phyloP scores from a whole-genome alignment of 192 early-diverging fungal genomes.

The Coemansia sp. region DNA sequence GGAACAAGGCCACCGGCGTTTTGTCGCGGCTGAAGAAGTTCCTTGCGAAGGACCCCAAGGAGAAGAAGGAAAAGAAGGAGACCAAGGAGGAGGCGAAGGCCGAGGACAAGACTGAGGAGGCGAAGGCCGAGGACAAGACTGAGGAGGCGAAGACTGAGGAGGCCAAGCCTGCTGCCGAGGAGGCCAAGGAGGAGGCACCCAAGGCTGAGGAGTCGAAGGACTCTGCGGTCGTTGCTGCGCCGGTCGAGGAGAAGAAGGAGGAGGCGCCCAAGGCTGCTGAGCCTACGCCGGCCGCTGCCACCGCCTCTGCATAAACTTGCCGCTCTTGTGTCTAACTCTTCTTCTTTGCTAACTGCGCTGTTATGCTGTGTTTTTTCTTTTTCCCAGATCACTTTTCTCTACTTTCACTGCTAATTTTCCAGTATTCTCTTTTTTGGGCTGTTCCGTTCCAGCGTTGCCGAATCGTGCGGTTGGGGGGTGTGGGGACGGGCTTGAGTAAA shows the following conservation, averaged over 20 bases:
- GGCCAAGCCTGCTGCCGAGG: conserved; percentile 33
- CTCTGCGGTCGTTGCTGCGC: conserved; percentile 9
- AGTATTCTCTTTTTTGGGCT: background rate
- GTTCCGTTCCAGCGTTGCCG: background rate
- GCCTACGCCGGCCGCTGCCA: conserved; percentile 23
- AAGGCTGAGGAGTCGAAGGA: conserved; percentile 8
- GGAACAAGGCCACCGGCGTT: conserved; percentile 45
- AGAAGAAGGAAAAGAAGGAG: conserved; percentile 14
- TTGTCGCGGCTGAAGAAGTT: conserved; percentile 46
- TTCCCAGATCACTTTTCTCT: background rate
- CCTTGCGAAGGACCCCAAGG: conserved; percentile 20
- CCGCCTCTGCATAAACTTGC: conserved; percentile 49
- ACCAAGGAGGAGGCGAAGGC: conserved; percentile 6
- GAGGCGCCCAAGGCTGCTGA: conserved; percentile 14
- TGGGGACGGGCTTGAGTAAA: too few relatives aligned
- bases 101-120: conserved; percentile 14
- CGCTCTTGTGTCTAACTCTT: conserved; percentile 11
- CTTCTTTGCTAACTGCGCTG: too few relatives aligned
- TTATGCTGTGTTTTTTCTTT: background rate
- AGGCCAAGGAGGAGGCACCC: conserved; percentile 14
- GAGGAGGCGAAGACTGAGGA: conserved; percentile 16
- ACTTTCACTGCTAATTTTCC: background rate
- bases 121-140: conserved; percentile 16
- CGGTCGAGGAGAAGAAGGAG: conserved; percentile 7
- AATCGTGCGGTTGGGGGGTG: too few relatives aligned